Percentiles rank a stretch among this genome's conserved stretches.
Conservation (phyloP, 768 basidiomycete species). For the Russula abietina region DNA sequence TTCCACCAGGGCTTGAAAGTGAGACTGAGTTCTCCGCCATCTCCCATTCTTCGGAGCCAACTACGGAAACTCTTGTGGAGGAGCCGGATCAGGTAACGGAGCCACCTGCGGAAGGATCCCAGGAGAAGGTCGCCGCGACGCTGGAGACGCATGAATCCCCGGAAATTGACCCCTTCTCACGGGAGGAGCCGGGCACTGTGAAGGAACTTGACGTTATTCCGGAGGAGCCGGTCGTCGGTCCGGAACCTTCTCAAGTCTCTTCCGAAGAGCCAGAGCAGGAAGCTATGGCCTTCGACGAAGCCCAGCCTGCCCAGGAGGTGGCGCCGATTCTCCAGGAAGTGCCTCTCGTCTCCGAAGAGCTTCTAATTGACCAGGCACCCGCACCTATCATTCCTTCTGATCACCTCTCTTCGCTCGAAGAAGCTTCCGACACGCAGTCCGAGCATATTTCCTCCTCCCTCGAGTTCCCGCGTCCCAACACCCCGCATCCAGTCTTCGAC, state of each 20-base stretch:
- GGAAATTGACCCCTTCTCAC: background rate
- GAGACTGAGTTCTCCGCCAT: slow-evolving; percentile 1
- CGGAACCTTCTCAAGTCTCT: slow-evolving; percentile 3
- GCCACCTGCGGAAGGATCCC: background rate
- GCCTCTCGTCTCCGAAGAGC: background rate
- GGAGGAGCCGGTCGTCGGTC: slow-evolving; percentile 1
- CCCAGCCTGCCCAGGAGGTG: slow-evolving; percentile 1
- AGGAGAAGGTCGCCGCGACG: slow-evolving; percentile 6
- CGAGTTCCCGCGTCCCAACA: slow-evolving; percentile 14
- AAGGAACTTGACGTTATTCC: background rate
- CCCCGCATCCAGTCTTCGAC: slow-evolving; percentile 14
- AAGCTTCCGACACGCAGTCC: slow-evolving; percentile 16
- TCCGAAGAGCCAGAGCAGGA: slow-evolving; percentile 11
- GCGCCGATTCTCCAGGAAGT: background rate
- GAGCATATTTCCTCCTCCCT: slow-evolving; percentile 18
- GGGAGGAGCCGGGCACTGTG: background rate
- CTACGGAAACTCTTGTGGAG: slow-evolving; percentile 11
- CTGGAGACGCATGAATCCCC: background rate
- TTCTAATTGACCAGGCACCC: slow-evolving; percentile 1
- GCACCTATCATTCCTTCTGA: background rate
- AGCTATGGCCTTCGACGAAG: background rate
- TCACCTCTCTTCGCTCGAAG: background rate
- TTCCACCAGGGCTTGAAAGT: slow-evolving; percentile 16
- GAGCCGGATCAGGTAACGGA: slow-evolving; percentile 8
- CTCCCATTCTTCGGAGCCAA: slow-evolving; percentile 15